Base-by-base conservation (phyloP, 768 basidiomycete genomes). In the Trametopsis cervina region DNA sequence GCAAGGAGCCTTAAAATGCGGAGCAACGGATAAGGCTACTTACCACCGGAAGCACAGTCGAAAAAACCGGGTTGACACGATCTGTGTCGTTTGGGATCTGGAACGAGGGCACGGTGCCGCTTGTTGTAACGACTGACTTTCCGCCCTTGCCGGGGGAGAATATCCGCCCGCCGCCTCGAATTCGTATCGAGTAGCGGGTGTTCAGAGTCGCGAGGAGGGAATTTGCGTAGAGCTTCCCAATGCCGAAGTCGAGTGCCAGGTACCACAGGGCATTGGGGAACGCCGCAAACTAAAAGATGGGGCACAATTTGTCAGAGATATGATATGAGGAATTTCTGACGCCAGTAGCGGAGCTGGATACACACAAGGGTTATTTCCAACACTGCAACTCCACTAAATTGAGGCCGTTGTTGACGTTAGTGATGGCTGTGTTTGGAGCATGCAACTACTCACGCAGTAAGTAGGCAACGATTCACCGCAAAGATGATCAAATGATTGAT, bases 391-490 rank as follows among this genome's bases (percentile, higher is more conserved):
- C 42, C 25, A 25, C 60, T 61, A 18, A 2, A 38, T 15, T 9
- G 24, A 4, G 42, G 17, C 7, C 7, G n/a, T 7, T 40, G 9
- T 7, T 7, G 17, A 9, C 22, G 11, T 22, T 7, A 11, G 11
- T 7, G 7, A 11, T 40, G 9, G 15, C 29, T 33, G 9, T 18
- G 21, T 29, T 3, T 35, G 23, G 11, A 21, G 33, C 24, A 33
- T 22, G 17, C 18, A 37, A 15, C 12, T 3, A 61, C 72, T 45
- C 51, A 75, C 73, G 71, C 71, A 24, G 75, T 75, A 33, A 76
- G 56, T 11, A 76, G 50, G 46, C 73, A 75, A 4, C 74, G 73
- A 50, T 75, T 75, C 52, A 76, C 71, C 4, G 75, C 71, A 51
- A 72, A 76, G 21, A 76, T 57, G 4, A 75, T 76, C 21, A 76